Conservation (phyloP, 371 early-diverging fungal species). For the Mucor mucedo region DNA sequence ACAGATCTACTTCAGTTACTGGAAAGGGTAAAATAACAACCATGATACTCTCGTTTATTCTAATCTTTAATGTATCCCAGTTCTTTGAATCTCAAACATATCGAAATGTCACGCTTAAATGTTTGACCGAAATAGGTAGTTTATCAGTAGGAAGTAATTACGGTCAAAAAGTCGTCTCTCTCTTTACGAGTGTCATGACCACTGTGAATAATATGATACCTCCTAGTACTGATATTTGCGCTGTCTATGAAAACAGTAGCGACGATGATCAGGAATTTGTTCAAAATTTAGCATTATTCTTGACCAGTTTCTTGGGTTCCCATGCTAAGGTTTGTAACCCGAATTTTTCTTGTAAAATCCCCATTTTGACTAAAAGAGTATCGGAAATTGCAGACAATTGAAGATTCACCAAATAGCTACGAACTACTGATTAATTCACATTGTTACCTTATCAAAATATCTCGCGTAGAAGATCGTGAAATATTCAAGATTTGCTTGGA, state of each 20-base stretch:
- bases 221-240: slow-evolving; percentile 54
- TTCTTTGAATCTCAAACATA: slow-evolving; percentile 85
- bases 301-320: slow-evolving; percentile 81
- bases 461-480: slow-evolving; percentile 93
- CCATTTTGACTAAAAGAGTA: not conserved
- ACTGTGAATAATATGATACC: slow-evolving; percentile 75
- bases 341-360: not conserved
- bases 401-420: slow-evolving; percentile 58
- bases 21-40: slow-evolving; percentile 64
- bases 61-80: slow-evolving; percentile 31
- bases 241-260: slow-evolving; percentile 79
- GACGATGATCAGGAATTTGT: slow-evolving; percentile 89
- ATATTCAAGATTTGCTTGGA: slow-evolving; percentile 97
- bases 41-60: not conserved
- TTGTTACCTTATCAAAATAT: slow-evolving; percentile 87
- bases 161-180: slow-evolving; percentile 77
- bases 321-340: slow-evolving; percentile 73
- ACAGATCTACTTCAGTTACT: slow-evolving; percentile 88
- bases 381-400: slow-evolving; percentile 31
- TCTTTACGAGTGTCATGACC: slow-evolving; percentile 82
- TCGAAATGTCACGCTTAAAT: slow-evolving; percentile 92
- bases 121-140: slow-evolving; percentile 92
- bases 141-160: slow-evolving; percentile 77
- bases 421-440: slow-evolving; percentile 82
- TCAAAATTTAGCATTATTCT: slow-evolving; percentile 58